Conservation (phyloP, 2,329 filamentous ascomycete species). For the Talaromyces sp. region DNA sequence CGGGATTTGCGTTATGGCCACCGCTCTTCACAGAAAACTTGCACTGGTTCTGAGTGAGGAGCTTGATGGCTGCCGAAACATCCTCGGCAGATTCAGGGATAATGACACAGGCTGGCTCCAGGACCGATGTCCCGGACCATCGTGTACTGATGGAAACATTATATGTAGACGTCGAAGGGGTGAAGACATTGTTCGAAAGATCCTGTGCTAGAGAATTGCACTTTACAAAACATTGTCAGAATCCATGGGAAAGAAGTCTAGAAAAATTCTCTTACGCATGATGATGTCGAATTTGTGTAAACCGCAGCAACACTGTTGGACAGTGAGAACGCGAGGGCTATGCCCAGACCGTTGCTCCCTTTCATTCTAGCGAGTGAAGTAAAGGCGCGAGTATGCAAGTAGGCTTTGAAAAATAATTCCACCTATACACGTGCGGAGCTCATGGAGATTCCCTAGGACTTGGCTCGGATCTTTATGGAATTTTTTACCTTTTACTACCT, state of each 20-base stretch:
- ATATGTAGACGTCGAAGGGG: neutral
- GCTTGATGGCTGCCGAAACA: slow-evolving; percentile 5
- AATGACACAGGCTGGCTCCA: slow-evolving; percentile 6
- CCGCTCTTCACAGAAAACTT: slow-evolving; percentile 36
- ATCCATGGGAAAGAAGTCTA: neutral
- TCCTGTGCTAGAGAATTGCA: neutral
- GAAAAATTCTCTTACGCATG: neutral
- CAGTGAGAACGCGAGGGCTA: neutral
- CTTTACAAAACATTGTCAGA: neutral
- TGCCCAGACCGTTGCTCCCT: neutral
- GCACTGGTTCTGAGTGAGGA: neutral
- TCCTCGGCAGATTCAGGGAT: slow-evolving; percentile 3
- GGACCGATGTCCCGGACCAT: neutral
- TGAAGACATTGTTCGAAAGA: neutral
- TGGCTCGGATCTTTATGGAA: neutral
- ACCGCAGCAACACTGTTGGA: neutral
- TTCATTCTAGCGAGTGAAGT: neutral
- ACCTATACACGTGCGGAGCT: neutral
- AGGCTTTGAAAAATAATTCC: neutral
- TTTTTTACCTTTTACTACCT: too few relatives aligned
- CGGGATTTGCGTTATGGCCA: slow-evolving; percentile 36
- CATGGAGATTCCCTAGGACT: neutral
- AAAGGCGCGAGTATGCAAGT: neutral
- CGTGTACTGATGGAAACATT: neutral
- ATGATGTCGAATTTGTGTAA: neutral